Evolutionary conservation across 1,284 basidiomycete genomes (phyloP), one percentile per base, ranked within the genome.

Genomic region (Flammula alnicola): DNA sequence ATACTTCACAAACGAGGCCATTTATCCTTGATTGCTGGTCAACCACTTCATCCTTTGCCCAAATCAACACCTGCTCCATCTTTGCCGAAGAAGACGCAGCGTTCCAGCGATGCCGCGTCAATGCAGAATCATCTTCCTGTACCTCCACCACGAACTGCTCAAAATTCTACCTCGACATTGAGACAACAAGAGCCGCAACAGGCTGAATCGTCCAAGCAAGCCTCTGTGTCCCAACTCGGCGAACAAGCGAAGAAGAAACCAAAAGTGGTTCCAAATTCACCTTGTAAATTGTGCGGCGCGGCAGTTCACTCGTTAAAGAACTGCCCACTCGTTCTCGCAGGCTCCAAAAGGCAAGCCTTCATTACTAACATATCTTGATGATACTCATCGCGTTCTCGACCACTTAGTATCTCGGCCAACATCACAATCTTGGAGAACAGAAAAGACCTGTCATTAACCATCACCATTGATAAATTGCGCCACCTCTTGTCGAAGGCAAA

Each of bases 1-100:
- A 74, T 79, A 0, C 69, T 91, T 12, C 62, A 73, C 52, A 59
- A 68, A 43, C 78, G 84, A 8, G 82, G 83, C 3, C 72, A 82
- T 40, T 63, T 78, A 2, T 64, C 75, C 45, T 64, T 88, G 22
- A 77, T 88, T 47, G 69, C 67, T 33, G 82, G 80, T 2, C 86
- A 88, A 61, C 84, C 87, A 29, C 69, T 85, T 6, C 75, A 77
- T 55, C 75, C 81, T 12, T 66, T 85, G 10, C 69, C 68, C n/a
- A 66, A 67, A 37, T 35, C 56, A 29, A 35, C 41, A 3, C 46
- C 56, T 22, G 46, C 49, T 10, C 55, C 51, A 23, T 37, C 48
- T n/a, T 9, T 52, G 22, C 54, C 53, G 17, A 39, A 47, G 27
- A 47, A 47, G 35, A 11, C 10, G 32, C 38, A 39, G n/a, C 22